Conservation (phyloP, 2,329 filamentous ascomycete genomes). For the Clarireedia paspali region DNA sequence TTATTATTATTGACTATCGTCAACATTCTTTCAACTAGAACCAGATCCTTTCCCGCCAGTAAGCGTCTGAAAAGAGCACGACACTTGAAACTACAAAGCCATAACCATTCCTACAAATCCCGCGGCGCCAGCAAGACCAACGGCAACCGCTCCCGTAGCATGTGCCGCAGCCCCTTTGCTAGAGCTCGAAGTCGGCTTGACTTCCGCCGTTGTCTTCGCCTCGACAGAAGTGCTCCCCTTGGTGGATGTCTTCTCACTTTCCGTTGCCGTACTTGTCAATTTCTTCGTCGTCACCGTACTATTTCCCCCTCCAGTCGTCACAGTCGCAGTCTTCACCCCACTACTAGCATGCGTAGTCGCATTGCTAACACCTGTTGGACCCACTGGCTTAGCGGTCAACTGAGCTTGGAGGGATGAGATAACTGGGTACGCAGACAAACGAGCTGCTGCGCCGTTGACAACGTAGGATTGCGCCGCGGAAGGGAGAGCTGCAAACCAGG, state of each 20-base stretch:
- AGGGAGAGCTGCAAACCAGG: constrained; percentile 1
- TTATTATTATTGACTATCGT: too few species aligned
- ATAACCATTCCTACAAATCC: constrained; percentile 1
- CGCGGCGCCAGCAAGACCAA: background rate
- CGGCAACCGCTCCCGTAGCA: background rate
- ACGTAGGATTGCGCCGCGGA: background rate
- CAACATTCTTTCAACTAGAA: too few species aligned
- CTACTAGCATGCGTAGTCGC: background rate
- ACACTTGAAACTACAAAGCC: background rate
- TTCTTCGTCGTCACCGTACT: background rate
- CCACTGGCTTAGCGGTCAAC: background rate
- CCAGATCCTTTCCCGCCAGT: too few species aligned
- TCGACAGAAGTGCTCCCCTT: background rate
- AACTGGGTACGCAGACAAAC: background rate
- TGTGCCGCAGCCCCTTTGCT: constrained; percentile 1
- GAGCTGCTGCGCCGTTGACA: background rate
- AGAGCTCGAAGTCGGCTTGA: background rate
- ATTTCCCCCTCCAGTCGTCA: background rate
- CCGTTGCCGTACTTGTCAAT: background rate
- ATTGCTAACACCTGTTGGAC: background rate
- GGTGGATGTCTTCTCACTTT: background rate
- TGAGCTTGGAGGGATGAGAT: background rate
- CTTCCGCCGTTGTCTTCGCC: background rate
- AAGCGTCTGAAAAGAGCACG: too few species aligned
- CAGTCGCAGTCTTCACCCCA: background rate